Conservation (phyloP, 768 basidiomycete species). For the Rhodotorula toruloides region DNA sequence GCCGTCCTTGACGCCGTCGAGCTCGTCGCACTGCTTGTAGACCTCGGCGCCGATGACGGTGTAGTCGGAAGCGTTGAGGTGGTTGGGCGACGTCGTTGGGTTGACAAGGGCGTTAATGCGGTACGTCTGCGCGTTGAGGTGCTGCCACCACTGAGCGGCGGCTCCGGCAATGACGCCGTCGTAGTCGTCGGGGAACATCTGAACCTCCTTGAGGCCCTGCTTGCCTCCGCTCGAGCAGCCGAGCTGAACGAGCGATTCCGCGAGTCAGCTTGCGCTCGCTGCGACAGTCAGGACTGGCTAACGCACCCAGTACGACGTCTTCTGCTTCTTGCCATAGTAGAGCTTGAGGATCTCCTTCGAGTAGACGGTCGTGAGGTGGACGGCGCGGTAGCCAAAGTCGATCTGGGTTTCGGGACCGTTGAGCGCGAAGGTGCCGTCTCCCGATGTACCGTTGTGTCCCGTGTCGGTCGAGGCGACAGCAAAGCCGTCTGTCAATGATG, state of each 20-base stretch:
- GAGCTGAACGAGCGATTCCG: too few species aligned
- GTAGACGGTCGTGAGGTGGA: conserved; percentile 37
- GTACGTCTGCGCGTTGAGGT: conserved; percentile 29
- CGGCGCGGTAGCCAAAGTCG: conserved; percentile 35
- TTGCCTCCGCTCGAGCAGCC: conserved; percentile 41
- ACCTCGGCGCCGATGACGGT: conserved; percentile 10
- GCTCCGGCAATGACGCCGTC: conserved; percentile 38
- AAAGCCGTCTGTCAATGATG: conserved; percentile 2
- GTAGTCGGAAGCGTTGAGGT: conserved; percentile 27
- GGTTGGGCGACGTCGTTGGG: conserved; percentile 8
- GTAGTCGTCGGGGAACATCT: conserved; percentile 31
- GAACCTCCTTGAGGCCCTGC: conserved; percentile 32
- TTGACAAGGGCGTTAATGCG: conserved; percentile 37
- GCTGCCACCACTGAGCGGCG: conserved; percentile 21
- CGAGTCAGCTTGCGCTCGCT: too few species aligned
- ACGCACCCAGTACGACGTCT: conserved; percentile 36
- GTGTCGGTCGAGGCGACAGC: conserved; percentile 30
- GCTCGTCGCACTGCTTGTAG: conserved; percentile 36
- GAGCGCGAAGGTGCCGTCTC: conserved; percentile 31
- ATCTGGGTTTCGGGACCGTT: conserved; percentile 24
- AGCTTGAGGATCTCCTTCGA: conserved; percentile 36
- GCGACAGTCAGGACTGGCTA: too few species aligned
- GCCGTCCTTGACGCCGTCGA: conserved; percentile 43
- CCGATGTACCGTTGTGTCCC: conserved; percentile 11
- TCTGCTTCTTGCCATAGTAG: conserved; percentile 31